Percentiles rank a stretch among this genome's conserved stretches.
These are phyloP conservation scores for Paraphaeosphaeria minitans DNA, from an alignment of 2,329 filamentous ascomycete genomes.

Conservation along the genomic window DNA sequence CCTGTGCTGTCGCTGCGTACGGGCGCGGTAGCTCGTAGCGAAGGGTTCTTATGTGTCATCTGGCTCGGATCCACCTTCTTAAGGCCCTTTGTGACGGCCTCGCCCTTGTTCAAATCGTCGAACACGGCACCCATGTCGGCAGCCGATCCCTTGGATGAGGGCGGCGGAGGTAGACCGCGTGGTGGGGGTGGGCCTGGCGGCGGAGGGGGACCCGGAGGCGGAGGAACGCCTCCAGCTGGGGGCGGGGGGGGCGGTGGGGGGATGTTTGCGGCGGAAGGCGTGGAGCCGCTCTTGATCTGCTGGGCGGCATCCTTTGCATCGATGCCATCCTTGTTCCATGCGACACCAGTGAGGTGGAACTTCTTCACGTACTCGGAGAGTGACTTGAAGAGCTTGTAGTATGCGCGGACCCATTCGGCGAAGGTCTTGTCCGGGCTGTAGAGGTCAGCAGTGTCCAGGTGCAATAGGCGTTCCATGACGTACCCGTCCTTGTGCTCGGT, in stretches of 20 bases:
- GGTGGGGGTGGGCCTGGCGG: constrained; percentile 45
- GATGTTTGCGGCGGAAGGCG: constrained; percentile 65
- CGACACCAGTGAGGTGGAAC: constrained; percentile 77
- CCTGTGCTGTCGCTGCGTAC: constrained; percentile 63
- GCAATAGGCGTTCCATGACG: constrained; percentile 26
- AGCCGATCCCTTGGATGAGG: constrained; percentile 47
- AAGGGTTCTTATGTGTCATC: constrained; percentile 99
- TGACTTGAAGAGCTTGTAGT: constrained; percentile 86
- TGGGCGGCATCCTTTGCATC: constrained; percentile 73
- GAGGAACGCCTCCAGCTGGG: constrained; percentile 59
- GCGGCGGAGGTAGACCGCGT: constrained; percentile 55
- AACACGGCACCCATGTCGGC: constrained; percentile 85
- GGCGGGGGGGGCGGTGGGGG: constrained; percentile 68
- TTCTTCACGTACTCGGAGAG: constrained; percentile 84
- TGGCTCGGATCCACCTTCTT: constrained; percentile 93
- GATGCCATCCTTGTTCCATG: constrained; percentile 82
- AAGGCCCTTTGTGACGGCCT: constrained; percentile 83
- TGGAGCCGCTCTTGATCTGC: constrained; percentile 55
- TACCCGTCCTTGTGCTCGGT: constrained; percentile 87
- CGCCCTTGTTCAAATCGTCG: constrained; percentile 85
- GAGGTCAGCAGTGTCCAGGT: constrained; percentile 19
- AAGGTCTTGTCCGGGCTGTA: constrained; percentile 71
- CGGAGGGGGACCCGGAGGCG: constrained; percentile 69
- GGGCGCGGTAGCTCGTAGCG: constrained; percentile 73
- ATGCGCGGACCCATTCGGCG: constrained; percentile 88